Conservation (phyloP, 805 yeast genomes). For the Wickerhamiella kazuoi region DNA sequence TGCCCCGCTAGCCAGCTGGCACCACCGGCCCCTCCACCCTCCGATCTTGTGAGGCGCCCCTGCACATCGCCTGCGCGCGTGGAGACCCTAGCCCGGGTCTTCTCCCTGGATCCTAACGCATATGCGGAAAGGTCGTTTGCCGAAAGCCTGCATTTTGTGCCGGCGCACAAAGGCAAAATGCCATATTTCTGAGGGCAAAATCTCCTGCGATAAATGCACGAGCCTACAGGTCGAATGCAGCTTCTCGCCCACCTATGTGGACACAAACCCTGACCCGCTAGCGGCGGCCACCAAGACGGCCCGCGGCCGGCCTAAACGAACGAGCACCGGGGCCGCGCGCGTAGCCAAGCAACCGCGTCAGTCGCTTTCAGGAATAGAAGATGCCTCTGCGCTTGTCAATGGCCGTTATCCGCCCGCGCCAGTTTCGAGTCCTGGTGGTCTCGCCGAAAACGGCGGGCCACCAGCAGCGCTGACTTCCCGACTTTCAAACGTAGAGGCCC, state of each 20-base stretch:
- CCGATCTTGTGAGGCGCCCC: neutral
- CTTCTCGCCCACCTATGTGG: neutral
- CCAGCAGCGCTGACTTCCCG: neutral
- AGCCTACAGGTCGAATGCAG: slow-evolving; percentile 7
- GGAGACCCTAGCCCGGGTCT: neutral
- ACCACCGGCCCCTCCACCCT: too few species aligned
- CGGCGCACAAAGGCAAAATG: slow-evolving; percentile 11
- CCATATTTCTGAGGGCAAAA: slow-evolving; percentile 5
- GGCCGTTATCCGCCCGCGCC: too few species aligned
- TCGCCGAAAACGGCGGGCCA: too few species aligned
- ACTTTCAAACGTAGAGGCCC: neutral
- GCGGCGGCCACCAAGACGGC: neutral
- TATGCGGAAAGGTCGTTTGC: slow-evolving; percentile 8
- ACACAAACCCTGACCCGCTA: neutral
- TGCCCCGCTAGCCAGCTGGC: too few species aligned
- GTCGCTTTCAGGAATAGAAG: too few species aligned
- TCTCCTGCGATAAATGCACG: slow-evolving; percentile 10
- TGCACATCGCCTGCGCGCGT: neutral
- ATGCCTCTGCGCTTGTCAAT: too few species aligned
- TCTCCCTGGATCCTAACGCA: neutral
- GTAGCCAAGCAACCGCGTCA: too few species aligned
- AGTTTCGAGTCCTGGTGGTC: too few species aligned
- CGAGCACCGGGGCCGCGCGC: too few species aligned
- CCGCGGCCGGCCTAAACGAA: neutral
- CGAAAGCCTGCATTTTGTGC: slow-evolving; percentile 10